Evolutionary conservation across 805 yeast species (phyloP), one percentile per base, ranked within the genome.

Genomic region (Limtongia smithiae): DNA sequence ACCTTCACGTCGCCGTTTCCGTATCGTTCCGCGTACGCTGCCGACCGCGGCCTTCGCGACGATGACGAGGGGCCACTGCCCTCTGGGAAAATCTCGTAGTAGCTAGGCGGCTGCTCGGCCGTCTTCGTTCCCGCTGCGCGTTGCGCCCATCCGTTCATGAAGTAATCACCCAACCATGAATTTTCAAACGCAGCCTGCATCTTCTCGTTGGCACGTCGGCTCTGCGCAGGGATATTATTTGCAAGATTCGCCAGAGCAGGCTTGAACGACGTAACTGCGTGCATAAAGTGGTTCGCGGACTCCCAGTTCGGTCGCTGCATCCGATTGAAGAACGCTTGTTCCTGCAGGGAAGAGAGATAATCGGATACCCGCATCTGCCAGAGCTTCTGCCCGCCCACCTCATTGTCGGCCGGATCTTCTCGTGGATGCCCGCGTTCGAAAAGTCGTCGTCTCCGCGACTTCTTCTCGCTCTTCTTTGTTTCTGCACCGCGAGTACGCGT

Each of bases 271-370:
- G 46, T 43, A 11, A 53, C 35, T 2, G 57, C 53, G 24, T 46
- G 46, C 45, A 53, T 40, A 31, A 50, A 43, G 28, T 44, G 48
- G 18, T 38, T 42, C 3, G 54, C 50, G 2, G 56, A 40, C 21
- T 52, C 54, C 56, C 56, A 52, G 36, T 51, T 41, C 3, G 50
- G 51, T 4, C 37, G 51, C 20, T 53, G 57, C 56, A 51, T 51
- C 21, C 39, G 35, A 31, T 45, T 41, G n/a, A 46, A 21, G 27
- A 46, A 6, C 8, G 57, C 44, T 33, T 51, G 57, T 25, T 25
- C 50, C 12, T 51, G 52, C 33, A 51, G 17, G 15, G 47, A 28
- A 12, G 44, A 27, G 12, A 53, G 39, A 18, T 51, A 51, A 24
- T 46, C 57, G 3, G 57, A 49, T 3, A 53, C 24, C n/a, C 55